Evolutionary conservation across 2,329 filamentous ascomycete species (phyloP).

Genomic region (Cryphonectria carpinicola): DNA sequence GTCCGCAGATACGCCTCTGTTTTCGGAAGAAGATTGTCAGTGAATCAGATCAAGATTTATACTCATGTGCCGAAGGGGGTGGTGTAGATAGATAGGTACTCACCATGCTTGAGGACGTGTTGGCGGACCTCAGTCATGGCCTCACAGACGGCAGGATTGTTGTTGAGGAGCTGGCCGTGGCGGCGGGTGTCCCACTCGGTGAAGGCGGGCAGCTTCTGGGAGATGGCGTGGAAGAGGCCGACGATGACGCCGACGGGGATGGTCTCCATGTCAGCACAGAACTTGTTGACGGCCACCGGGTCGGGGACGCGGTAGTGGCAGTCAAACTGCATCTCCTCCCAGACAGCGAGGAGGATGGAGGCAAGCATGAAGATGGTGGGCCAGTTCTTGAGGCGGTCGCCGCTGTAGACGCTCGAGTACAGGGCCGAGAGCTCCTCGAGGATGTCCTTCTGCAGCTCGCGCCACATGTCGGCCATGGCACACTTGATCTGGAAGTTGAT

Average conservation of each 20-base stretch:
- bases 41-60: background rate
- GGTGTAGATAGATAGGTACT: constrained; percentile 41
- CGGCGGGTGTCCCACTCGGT: constrained; percentile 92
- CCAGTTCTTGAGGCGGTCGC: constrained; percentile 98
- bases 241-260: constrained; percentile 96
- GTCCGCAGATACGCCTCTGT: constrained; percentile 85
- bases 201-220: constrained; percentile 90
- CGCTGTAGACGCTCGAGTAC: constrained; percentile 97
- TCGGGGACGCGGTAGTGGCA: constrained; percentile 94
- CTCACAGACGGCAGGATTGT: constrained; percentile 89
- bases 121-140: constrained; percentile 94
- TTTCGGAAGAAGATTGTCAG: constrained; percentile 43
- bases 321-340: constrained; percentile 99
- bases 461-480: constrained; percentile 97
- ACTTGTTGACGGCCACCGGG: constrained; percentile 82
- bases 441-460: constrained; percentile 93
- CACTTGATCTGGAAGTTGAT: constrained; percentile 99
- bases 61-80: background rate
- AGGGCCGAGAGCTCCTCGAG: constrained; percentile 89
- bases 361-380: constrained; percentile 98
- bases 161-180: constrained; percentile 88
- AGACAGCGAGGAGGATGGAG: constrained; percentile 88
- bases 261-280: constrained; percentile 95
- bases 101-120: constrained; percentile 93
- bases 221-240: constrained; percentile 96